Evolutionary conservation across 108 stramenopile genomes (phyloP), one percentile per base, ranked within the genome.

Genomic region (Nitzschia putrida): DNA sequence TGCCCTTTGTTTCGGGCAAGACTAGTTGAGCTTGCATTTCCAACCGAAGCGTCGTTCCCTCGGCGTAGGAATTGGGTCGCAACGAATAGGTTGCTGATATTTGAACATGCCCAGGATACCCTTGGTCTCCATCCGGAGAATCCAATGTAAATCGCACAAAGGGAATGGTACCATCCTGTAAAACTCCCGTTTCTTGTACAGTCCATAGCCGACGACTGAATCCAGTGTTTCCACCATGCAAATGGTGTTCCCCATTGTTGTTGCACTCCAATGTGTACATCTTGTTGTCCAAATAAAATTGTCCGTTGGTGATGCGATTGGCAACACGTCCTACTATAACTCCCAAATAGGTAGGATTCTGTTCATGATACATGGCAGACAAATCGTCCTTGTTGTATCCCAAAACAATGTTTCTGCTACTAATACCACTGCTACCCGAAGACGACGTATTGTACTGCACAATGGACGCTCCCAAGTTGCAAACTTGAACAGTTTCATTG

Each of bases 151-250:
- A 92, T 53, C 68, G 66, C 0, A 90, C 77, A 23, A 69, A 64
- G 8, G 61, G 61, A 12, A 63, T 63, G 0, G 14, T 12, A n/a
- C n/a, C n/a, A 6, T 73, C 61, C 13, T 64, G 66, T 68, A 66
- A 56, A 21, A 59, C 65, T 47, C 55, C 37, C 14, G 82, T 66
- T 20, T 84, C 74, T 29, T 67, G 61, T 23, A 77, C 84, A 29
- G 82, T 73, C 92, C 92, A 96, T 14, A 83, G 66, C 42, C 70
- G 53, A 40, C 65, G 61, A 49, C 70, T 58, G 29, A 90, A 89
- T 44, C 92, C 95, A 47, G 69, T 66, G 20, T 26, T 66, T 24
- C 95, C 95, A 38, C 95, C 95, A 64, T 96, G 95, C 20, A 96
- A 66, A 63, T 88, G 85, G 82, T 96, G 89, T 11, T 86, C 82